Conservation (phyloP, 306 rosid genomes). For the Benincasa hispida region DNA sequence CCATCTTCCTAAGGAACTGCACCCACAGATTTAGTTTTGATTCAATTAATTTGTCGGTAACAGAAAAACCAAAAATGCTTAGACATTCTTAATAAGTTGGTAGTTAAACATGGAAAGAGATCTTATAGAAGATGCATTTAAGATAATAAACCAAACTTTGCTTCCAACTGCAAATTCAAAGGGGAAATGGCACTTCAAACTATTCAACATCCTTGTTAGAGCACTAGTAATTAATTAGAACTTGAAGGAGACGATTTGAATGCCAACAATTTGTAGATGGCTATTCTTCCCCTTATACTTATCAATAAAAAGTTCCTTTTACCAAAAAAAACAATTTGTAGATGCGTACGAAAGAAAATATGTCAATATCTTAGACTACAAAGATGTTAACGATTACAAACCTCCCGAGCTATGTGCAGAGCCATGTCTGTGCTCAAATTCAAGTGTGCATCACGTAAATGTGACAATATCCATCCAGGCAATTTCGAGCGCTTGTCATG, state of each 20-base stretch:
- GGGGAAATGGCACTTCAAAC: background rate
- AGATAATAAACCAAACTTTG: background rate
- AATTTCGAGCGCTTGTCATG: slow-evolving; percentile 92
- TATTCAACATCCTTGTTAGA: background rate
- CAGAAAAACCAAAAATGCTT: background rate
- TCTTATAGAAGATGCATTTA: background rate
- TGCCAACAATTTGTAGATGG: background rate
- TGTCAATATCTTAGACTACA: background rate
- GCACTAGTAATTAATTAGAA: background rate
- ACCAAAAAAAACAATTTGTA: background rate
- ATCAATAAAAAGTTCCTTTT: too few species aligned
- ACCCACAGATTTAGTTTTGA: slow-evolving; percentile 1
- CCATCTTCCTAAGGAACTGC: slow-evolving; percentile 95
- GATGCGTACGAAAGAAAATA: background rate
- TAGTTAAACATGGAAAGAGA: background rate
- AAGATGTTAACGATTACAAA: slow-evolving; percentile 15
- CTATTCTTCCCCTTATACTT: too few species aligned
- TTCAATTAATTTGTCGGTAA: background rate
- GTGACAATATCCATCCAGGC: slow-evolving; percentile 92
- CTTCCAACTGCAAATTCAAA: background rate
- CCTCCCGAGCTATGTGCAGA: slow-evolving; percentile 86
- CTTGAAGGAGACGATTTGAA: background rate
- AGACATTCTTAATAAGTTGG: background rate
- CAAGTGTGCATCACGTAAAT: slow-evolving; percentile 84
- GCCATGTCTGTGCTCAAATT: slow-evolving; percentile 99